Evolutionary conservation across 164 flowering plant genomes (phyloP).

Genomic region (Vitis cinerea): DNA sequence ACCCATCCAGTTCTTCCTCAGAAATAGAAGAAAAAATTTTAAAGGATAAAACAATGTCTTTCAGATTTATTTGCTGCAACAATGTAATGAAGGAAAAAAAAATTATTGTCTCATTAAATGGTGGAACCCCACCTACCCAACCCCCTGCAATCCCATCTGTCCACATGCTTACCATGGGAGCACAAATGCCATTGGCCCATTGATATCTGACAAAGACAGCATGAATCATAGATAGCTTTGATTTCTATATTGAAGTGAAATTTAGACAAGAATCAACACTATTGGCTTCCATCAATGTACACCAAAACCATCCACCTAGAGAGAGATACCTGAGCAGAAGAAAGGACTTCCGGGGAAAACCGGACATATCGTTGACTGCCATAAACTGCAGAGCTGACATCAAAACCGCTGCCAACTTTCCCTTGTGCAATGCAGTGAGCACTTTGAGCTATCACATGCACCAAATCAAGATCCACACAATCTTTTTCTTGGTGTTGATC

Average conservation of each 20-base stretch:
- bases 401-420: slow-evolving; percentile 99
- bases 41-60: too few relatives aligned
- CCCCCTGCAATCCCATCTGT: too few relatives aligned
- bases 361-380: slow-evolving; percentile 97
- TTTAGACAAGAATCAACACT: neutral
- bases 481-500: slow-evolving; percentile 25
- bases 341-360: slow-evolving; percentile 88
- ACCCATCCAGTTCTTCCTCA: too few relatives aligned
- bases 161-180: too few relatives aligned
- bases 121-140: too few relatives aligned
- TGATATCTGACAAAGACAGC: too few relatives aligned
- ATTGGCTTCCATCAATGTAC: neutral
- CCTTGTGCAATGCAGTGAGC: slow-evolving; percentile 99
- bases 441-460: slow-evolving; percentile 88
- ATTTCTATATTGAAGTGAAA: neutral
- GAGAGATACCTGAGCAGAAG: slow-evolving; percentile 86
- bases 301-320: neutral
- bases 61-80: too few relatives aligned
- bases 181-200: too few relatives aligned
- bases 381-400: slow-evolving; percentile 97
- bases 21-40: too few relatives aligned
- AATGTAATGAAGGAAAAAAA: too few relatives aligned
- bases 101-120: too few relatives aligned
- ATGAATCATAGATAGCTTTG: too few relatives aligned
- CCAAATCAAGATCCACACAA: slow-evolving; percentile 61